These are phyloP conservation scores for Pittosporum tobira DNA, from an alignment of 129 eudicot genomes.

Conservation along the genomic window DNA sequence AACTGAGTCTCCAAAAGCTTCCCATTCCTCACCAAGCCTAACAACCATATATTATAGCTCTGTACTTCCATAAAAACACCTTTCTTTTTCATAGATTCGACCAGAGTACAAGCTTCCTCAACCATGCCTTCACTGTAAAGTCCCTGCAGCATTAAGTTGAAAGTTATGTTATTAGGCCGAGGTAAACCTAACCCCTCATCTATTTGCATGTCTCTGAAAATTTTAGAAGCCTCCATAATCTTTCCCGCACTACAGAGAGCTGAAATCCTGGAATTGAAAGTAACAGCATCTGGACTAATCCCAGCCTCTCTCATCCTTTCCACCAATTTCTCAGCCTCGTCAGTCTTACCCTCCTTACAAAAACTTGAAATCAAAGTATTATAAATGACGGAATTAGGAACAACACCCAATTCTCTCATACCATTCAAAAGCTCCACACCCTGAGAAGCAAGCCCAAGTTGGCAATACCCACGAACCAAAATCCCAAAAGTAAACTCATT, in stretches of 20 bases:
- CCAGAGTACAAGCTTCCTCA: constrained; percentile 53
- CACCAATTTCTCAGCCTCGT: constrained; percentile 74
- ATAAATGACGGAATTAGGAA: constrained; percentile 50
- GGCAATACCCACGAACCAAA: constrained; percentile 77
- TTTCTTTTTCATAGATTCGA: constrained; percentile 54
- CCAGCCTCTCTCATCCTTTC: constrained; percentile 75
- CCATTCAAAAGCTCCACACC: constrained; percentile 58
- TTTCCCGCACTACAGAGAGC: constrained; percentile 68
- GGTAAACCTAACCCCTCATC: constrained; percentile 68
- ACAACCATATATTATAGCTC: constrained; percentile 73
- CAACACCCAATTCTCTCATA: constrained; percentile 45
- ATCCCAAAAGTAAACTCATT: constrained; percentile 76
- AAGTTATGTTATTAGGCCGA: constrained; percentile 56
- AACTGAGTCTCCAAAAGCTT: constrained; percentile 60
- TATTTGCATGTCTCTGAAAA: constrained; percentile 87
- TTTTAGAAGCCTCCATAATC: constrained; percentile 71
- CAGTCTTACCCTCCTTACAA: constrained; percentile 63
- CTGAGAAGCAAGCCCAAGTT: constrained; percentile 26
- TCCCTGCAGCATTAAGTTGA: constrained; percentile 66
- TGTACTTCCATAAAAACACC: constrained; percentile 31
- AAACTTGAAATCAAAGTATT: constrained; percentile 67
- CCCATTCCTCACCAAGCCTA: constrained; percentile 65
- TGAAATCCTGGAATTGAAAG: constrained; percentile 83
- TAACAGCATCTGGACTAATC: constrained; percentile 57
- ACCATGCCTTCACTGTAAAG: constrained; percentile 74